Percentiles rank a stretch among this genome's conserved stretches.
Conservation (phyloP, 768 basidiomycete species). For the Rhizopogon roseolus region DNA sequence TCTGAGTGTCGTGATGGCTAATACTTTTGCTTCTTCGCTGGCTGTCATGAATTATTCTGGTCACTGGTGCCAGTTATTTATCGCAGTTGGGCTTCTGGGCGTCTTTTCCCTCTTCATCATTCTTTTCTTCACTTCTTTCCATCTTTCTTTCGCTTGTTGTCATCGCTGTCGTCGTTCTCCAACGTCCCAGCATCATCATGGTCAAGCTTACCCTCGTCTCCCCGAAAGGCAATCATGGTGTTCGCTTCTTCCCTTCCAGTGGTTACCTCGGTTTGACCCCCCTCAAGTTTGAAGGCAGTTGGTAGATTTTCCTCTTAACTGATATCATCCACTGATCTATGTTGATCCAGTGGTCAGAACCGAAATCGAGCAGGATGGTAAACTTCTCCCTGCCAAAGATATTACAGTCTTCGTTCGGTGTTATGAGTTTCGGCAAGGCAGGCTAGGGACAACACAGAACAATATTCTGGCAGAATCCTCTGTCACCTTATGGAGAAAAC, state of each 20-base stretch:
- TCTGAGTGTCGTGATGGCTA: slow-evolving; percentile 21
- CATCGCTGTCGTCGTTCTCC: slow-evolving; percentile 10
- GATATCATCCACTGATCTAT: slow-evolving; percentile 4
- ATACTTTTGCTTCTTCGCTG: slow-evolving; percentile 16
- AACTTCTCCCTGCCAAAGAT: slow-evolving; percentile 60
- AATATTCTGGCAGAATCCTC: slow-evolving; percentile 67
- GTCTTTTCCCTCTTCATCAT: slow-evolving; percentile 20
- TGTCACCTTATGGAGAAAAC: slow-evolving; percentile 65
- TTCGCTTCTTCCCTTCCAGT: slow-evolving; percentile 66
- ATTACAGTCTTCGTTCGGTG: slow-evolving; percentile 75
- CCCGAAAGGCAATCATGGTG: slow-evolving; percentile 64
- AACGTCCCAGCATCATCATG: slow-evolving; percentile 36
- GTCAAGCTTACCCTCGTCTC: slow-evolving; percentile 66
- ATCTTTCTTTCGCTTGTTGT: slow-evolving; percentile 11
- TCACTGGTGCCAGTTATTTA: slow-evolving; percentile 27
- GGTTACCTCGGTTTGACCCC: slow-evolving; percentile 82
- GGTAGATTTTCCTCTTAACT: slow-evolving; percentile 21
- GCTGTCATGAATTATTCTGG: slow-evolving; percentile 26
- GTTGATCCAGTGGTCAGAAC: slow-evolving; percentile 57
- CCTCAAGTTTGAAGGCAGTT: slow-evolving; percentile 72
- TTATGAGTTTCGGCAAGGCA: slow-evolving; percentile 72
- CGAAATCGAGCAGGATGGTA: slow-evolving; percentile 64
- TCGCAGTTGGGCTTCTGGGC: slow-evolving; percentile 20
- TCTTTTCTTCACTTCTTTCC: slow-evolving; percentile 16
- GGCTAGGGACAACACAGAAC: slow-evolving; percentile 50